Conservation (phyloP, 345 rosid genomes). For the Lepidium africanum region DNA sequence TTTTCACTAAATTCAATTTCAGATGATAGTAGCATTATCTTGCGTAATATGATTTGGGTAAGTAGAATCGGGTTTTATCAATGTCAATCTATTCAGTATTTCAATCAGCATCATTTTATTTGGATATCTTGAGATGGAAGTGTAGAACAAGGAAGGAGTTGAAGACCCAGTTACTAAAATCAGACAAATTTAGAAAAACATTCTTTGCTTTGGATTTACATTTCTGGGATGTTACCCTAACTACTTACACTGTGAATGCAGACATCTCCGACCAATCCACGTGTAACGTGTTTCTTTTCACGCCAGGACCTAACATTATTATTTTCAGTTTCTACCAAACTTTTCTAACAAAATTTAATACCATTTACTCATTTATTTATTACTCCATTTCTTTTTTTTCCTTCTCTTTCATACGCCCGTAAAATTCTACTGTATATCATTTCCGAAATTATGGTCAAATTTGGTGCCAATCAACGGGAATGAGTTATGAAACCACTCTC, state of each 20-base stretch:
- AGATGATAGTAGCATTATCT: no score
- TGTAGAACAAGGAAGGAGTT: neutral
- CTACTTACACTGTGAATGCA: conserved; percentile 13
- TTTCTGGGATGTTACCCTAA: conserved; percentile 14
- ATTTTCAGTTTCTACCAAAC: conserved; percentile 21
- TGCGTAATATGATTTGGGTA: no score
- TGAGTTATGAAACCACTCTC: neutral
- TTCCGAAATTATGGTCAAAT: neutral
- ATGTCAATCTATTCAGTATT: no score
- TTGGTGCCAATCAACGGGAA: neutral
- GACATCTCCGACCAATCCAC: conserved; percentile 21
- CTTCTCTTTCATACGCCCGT: conserved; percentile 2
- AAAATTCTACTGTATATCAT: neutral
- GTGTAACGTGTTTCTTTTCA: conserved; percentile 16
- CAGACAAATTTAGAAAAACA: neutral
- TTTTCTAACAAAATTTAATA: conserved; percentile 21
- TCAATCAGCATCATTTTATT: no score
- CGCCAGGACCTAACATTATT: conserved; percentile 4
- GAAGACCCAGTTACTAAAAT: neutral
- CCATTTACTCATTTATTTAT: conserved; percentile 1
- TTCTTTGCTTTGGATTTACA: conserved; percentile 15
- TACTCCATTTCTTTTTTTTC: neutral
- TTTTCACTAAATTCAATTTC: no score
- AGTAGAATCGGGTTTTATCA: no score
- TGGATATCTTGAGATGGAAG: neutral